Percentiles rank a stretch among this genome's conserved stretches.
phyloP scores from a whole-genome alignment of 2,329 filamentous ascomycete genomes.

The Blumeria graminis region DNA sequence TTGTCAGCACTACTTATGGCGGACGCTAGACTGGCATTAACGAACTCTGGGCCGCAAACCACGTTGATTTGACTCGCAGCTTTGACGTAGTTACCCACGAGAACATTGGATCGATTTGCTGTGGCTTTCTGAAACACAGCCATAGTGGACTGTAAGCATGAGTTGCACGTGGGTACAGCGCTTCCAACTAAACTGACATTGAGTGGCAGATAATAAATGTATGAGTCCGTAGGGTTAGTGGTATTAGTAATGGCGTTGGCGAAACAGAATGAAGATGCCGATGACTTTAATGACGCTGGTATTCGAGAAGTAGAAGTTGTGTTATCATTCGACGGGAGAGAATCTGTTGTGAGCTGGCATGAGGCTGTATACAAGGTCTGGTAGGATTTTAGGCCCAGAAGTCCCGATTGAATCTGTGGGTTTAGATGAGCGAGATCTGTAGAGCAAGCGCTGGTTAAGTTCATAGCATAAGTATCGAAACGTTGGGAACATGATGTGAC shows the following conservation, averaged over 20 bases:
- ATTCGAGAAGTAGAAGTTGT: conserved; percentile 25
- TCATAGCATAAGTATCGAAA: conserved; percentile 37
- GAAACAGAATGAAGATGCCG: conserved; percentile 37
- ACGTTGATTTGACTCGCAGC: conserved; percentile 55
- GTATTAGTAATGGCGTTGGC: conserved; percentile 62
- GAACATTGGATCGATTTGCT: conserved; percentile 35
- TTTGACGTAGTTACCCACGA: conserved; percentile 41
- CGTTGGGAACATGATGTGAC: conserved; percentile 37
- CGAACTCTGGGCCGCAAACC: conserved; percentile 32
- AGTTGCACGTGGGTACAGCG: conserved; percentile 48
- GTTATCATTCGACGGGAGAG: conserved; percentile 17
- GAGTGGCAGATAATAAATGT: conserved; percentile 68
- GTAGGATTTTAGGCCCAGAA: conserved; percentile 55
- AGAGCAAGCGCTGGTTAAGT: conserved; percentile 48
- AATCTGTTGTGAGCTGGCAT: conserved; percentile 30
- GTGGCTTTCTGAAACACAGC: conserved; percentile 49
- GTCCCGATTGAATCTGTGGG: conserved; percentile 47
- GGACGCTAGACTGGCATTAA: conserved; percentile 26
- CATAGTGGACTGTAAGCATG: conserved; percentile 63
- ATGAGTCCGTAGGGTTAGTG: conserved; percentile 43
- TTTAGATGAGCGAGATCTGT: conserved; percentile 44
- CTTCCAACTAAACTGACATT: conserved; percentile 44
- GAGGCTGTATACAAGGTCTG: conserved; percentile 54
- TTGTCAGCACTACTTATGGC: conserved; percentile 1
- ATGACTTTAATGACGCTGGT: background rate